Evolutionary conservation across 73 alveolate genomes (phyloP).

Genomic region (Tetrahymena elliotti): DNA sequence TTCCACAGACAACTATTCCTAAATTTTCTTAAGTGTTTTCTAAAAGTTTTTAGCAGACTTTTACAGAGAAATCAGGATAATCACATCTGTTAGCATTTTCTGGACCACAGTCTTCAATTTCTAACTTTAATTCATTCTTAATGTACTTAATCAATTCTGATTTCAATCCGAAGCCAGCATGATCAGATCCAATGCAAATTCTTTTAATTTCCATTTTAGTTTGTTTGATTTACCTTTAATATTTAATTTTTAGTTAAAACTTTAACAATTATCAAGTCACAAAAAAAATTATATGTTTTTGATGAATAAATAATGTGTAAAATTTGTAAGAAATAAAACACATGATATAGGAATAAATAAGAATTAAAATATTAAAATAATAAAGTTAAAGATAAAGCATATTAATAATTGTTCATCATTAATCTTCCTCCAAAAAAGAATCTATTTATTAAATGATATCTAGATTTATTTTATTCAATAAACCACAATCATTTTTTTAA

Average conservation of each 20-base stretch:
- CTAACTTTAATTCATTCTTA: slow-evolving; percentile 8
- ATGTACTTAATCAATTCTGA: slow-evolving; percentile 18
- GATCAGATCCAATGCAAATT: slow-evolving; percentile 56
- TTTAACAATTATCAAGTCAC: background rate
- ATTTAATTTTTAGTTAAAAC: background rate
- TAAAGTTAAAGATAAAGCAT: too few relatives aligned
- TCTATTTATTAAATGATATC: too few relatives aligned
- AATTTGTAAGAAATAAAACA: too few relatives aligned
- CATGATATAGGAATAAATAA: too few relatives aligned
- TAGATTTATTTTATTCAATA: too few relatives aligned
- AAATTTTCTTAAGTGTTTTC: slow-evolving; percentile 14
- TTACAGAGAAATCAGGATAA: slow-evolving; percentile 49
- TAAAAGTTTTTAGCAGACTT: slow-evolving; percentile 36
- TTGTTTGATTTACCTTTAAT: background rate
- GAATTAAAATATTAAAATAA: too few relatives aligned
- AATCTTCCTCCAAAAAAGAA: too few relatives aligned
- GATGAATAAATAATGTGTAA: background rate
- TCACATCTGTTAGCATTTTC: slow-evolving; percentile 36
- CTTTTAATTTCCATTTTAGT: background rate
- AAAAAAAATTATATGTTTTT: too few relatives aligned
- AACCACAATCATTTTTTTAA: too few relatives aligned
- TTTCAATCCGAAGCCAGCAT: slow-evolving; percentile 55
- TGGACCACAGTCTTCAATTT: slow-evolving; percentile 48
- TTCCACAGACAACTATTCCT: slow-evolving; percentile 60
- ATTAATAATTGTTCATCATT: too few relatives aligned